Conservation (phyloP, 768 basidiomycete species). For the Boletus sp. region DNA sequence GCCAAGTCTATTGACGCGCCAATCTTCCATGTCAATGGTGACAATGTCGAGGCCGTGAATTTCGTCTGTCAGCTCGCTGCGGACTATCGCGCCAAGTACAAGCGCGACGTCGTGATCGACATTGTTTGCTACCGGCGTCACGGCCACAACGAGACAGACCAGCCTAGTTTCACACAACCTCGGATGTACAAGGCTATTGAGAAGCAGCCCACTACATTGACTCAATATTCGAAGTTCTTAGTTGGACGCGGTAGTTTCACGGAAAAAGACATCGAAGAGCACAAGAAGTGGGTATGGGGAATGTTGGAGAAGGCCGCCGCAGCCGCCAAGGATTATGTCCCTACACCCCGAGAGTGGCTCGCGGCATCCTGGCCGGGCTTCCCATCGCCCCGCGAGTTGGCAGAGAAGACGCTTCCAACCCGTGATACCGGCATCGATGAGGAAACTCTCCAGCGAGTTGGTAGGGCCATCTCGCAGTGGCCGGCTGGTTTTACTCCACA, state of each 20-base stretch:
- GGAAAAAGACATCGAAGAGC: slow-evolving; percentile 94
- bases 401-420: slow-evolving; percentile 88
- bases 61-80: slow-evolving; percentile 98
- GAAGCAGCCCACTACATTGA: slow-evolving; percentile 88
- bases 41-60: slow-evolving; percentile 97
- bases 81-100: slow-evolving; percentile 97
- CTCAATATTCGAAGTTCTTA: slow-evolving; percentile 89
- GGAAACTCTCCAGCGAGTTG: slow-evolving; percentile 76
- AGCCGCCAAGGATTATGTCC: slow-evolving; percentile 93
- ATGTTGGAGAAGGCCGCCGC: slow-evolving; percentile 96
- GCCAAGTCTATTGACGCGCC: slow-evolving; percentile 98
- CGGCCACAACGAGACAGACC: slow-evolving; percentile 99
- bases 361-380: slow-evolving; percentile 98
- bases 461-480: slow-evolving; percentile 81
- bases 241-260: slow-evolving; percentile 91
- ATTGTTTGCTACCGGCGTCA: slow-evolving; percentile 98
- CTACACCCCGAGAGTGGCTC: slow-evolving; percentile 94
- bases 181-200: slow-evolving; percentile 97
- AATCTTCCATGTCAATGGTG: slow-evolving; percentile 99
- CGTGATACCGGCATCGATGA: slow-evolving; percentile 80
- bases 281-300: slow-evolving; percentile 99
- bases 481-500: slow-evolving; percentile 86
- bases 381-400: slow-evolving; percentile 94
- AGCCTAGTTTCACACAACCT: slow-evolving; percentile 97
- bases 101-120: slow-evolving; percentile 98